Conservation (phyloP, 495 filamentous ascomycete genomes). For the Hypoxylon fuscum region DNA sequence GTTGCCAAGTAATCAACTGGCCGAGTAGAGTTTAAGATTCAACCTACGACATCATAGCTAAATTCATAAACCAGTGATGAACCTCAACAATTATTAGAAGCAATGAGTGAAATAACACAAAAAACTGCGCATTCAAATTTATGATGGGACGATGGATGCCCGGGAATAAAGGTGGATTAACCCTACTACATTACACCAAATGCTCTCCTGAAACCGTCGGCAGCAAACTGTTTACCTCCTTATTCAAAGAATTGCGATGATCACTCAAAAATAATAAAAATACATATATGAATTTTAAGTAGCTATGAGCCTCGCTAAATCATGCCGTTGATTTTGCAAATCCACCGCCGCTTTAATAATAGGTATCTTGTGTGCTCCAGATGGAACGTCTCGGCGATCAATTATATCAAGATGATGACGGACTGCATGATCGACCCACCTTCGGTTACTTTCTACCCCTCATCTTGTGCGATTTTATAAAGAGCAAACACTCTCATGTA, state of each 20-base stretch:
- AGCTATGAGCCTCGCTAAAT: background rate
- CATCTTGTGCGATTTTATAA: conserved; percentile 23
- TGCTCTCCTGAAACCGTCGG: too few relatives aligned
- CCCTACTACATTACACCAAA: too few relatives aligned
- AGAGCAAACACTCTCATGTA: background rate
- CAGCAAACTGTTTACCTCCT: too few relatives aligned
- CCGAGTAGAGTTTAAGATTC: too few relatives aligned
- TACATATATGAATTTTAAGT: background rate
- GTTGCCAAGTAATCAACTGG: too few relatives aligned
- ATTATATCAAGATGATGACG: conserved; percentile 29
- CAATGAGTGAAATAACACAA: too few relatives aligned
- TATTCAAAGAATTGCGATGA: background rate
- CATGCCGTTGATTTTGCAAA: background rate
- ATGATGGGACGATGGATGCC: too few relatives aligned
- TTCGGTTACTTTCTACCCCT: conserved; percentile 24
- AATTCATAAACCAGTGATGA: too few relatives aligned
- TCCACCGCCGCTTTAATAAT: background rate
- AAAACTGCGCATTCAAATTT: too few relatives aligned
- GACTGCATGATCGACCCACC: conserved; percentile 30
- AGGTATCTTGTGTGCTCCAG: background rate
- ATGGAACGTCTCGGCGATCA: conserved; percentile 10
- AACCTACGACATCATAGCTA: too few relatives aligned
- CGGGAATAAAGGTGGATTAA: too few relatives aligned
- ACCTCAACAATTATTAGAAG: too few relatives aligned
- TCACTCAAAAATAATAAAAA: background rate